phyloP scores from a whole-genome alignment of 2,329 filamentous ascomycete species.

The Penicillium concentricum region DNA sequence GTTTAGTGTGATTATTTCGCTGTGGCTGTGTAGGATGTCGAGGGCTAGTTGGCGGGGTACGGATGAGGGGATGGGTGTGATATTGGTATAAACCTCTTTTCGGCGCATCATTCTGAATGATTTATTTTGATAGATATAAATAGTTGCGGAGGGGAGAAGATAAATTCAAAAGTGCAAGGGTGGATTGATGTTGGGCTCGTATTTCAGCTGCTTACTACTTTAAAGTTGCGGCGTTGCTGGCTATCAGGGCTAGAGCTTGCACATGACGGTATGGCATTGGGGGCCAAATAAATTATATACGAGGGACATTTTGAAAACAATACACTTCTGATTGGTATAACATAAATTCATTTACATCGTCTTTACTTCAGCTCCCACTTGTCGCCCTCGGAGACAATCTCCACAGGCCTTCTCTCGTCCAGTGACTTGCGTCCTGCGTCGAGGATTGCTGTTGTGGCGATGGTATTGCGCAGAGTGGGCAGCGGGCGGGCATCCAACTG shows the following conservation, averaged over 20 bases:
- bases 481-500: conserved; percentile 77
- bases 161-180: not conserved
- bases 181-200: not conserved
- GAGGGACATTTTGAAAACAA: not conserved
- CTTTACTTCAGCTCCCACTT: conserved; percentile 64
- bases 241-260: not conserved
- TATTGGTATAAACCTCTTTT: conserved; percentile 54
- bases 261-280: not conserved
- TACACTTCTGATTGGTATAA: not conserved
- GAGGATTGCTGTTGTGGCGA: conserved; percentile 87
- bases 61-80: conserved; percentile 71
- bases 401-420: conserved; percentile 76
- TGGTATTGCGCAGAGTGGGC: conserved; percentile 83
- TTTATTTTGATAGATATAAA: not conserved
- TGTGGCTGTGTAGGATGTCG: conserved; percentile 72
- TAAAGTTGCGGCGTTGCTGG: not conserved
- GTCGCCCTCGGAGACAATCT: conserved; percentile 55
- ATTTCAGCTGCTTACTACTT: conserved; percentile 2
- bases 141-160: too few relatives aligned
- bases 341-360: not conserved
- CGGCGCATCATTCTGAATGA: conserved; percentile 16
- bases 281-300: not conserved
- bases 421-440: conserved; percentile 82
- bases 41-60: conserved; percentile 70
- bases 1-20: conserved; percentile 84